Evolutionary conservation across 768 basidiomycete genomes (phyloP), one percentile per base, ranked within the genome.

Genomic region (Macrolepiota albuminosa): DNA sequence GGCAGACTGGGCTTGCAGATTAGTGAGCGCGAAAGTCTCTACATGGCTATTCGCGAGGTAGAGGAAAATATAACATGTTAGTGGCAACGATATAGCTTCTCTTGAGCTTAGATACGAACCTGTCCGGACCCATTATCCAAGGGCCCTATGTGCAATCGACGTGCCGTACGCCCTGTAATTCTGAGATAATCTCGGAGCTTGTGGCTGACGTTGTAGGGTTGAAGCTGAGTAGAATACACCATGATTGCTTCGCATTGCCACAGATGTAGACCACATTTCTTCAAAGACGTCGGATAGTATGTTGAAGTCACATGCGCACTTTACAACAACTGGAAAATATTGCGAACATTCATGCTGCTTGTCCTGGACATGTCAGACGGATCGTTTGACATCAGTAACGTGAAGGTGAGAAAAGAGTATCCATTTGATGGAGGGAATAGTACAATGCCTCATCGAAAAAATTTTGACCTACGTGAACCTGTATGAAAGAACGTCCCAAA

Each of bases 11-110:
- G 42, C 29, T 34, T 61, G 56, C 14, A 58, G 37, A 49, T 52
- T 49, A 31, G 56, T 43, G 13, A 63, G 51, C 1, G 53, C 53
- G 33, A 61, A 63, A 31, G 54, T 47, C 56, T 63, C 59, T 9
- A 61, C 24, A 18, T 58, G 63, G 6, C 36, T 52, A 6, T 40
- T 57, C 43, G 48, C n/a, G 56, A 53, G 11, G 40, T 48, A 14
- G 55, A 53, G 21, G 36, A 46, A 16, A 46, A 51, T 56, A 56
- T 57, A 9, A 18, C 16, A 36, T 52, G 18, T 34, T 6, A 36
- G 45, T 26, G 18, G 37, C 16, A 9, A 45, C 43, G 39, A 26
- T 8, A 46, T 33, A 8, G 39, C 34, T 39, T 56, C 40, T 29
- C 31, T 54, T 9, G 21, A 21, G 29, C 40, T 33, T 33, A 34